These are phyloP conservation scores for Colletotrichum phormii DNA, from an alignment of 2,329 filamentous ascomycete genomes.

Conservation along the genomic window DNA sequence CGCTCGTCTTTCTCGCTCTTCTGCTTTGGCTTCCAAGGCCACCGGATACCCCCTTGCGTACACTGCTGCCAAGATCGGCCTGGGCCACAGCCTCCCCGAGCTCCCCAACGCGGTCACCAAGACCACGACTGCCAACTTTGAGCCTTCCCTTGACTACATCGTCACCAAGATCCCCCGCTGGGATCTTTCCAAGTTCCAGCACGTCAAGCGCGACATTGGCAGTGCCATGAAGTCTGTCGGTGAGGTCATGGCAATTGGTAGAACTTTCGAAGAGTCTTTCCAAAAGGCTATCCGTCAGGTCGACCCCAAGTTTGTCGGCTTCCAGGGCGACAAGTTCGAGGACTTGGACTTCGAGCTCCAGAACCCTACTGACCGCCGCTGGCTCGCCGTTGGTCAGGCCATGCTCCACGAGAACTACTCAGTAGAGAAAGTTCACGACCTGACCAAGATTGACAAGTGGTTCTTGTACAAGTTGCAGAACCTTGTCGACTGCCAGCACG, in stretches of 20 bases:
- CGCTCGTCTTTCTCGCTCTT: conserved; percentile 96
- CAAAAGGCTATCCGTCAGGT: conserved; percentile 99
- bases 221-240: conserved; percentile 99
- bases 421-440: conserved; percentile 89
- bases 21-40: conserved; percentile 95
- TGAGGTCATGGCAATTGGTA: conserved; percentile 98
- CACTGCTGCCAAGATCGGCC: conserved; percentile 97
- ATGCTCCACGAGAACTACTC: conserved; percentile 98
- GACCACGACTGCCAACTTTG: conserved; percentile 98
- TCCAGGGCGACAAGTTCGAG: conserved; percentile 95
- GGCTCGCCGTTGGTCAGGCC: conserved; percentile 96
- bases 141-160: conserved; percentile 96
- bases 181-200: conserved; percentile 99
- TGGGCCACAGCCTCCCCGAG: conserved; percentile 94
- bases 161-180: conserved; percentile 99
- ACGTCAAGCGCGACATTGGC: conserved; percentile 97
- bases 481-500: conserved; percentile 89
- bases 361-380: conserved; percentile 95
- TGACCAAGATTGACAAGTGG: conserved; percentile 99
- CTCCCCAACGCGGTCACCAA: conserved; percentile 98
- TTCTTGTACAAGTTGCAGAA: conserved; percentile 99
- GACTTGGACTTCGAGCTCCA: conserved; percentile 89
- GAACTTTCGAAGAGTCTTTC: conserved; percentile 98
- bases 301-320: conserved; percentile 89
- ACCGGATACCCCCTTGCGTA: conserved; percentile 98